Evolutionary conservation across 1,284 basidiomycete species (phyloP), one percentile per base, ranked within the genome.

Genomic region (Sporisorium reilianum): DNA sequence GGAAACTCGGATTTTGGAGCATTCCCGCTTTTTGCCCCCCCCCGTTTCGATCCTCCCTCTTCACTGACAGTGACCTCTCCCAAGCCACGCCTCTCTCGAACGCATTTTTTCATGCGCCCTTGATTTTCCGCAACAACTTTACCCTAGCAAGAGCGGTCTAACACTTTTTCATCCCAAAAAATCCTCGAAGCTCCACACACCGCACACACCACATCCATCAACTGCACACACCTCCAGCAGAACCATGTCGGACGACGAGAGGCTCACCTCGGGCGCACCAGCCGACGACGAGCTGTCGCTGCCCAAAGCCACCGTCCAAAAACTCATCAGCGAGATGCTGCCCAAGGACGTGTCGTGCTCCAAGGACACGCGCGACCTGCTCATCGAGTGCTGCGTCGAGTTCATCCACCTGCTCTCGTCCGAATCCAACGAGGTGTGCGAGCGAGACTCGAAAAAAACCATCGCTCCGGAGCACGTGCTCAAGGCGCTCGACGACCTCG

Each of bases 341-440:
- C 94, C 95, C 16, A 89, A 87, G 70, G 96, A 97, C 77, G 89
- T 97, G n/a, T 88, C 90, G 26, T 97, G 94, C 84, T 90, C 95
- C 30, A 97, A 97, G 86, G 96, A 98, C 78, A 96, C 95, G 63
- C 91, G 95, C 81, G 96, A 98, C 87, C 87, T 98, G 63, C 91
- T 99, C 53, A 95, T 96, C 85, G 95, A 98, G 86, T 97, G 95
- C 85, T 98, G 96, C 89, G 94, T 97, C 89, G 96, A 99, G 88
- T 99, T 98, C 86, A 96, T 99, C 78, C 94, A 97, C 84, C 87
- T 99, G 84, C 92, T 99, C 83, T 97, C 97, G 16, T 95, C 95
- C 8, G 95, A 98, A 86, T 93, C 95, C 55, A 99, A 99, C 86
- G 94, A 97, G 77, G 94, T 97, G 64, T 99, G 97, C 85, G 97